These are phyloP conservation scores for Daldinia grandis DNA, from an alignment of 495 filamentous ascomycete genomes.

Conservation along the genomic window DNA sequence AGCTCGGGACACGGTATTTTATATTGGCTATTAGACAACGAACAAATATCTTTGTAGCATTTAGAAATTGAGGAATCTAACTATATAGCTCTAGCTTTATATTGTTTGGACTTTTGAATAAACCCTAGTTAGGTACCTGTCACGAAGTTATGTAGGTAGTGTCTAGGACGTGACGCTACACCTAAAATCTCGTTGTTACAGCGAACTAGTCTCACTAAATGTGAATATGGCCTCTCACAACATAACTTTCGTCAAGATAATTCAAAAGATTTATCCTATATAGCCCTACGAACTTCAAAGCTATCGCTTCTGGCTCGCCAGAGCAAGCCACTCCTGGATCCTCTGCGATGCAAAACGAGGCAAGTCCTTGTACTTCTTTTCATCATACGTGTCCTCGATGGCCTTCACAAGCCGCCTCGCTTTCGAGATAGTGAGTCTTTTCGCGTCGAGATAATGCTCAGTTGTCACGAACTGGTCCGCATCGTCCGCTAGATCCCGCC, in stretches of 20 bases:
- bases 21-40: not conserved
- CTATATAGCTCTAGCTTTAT: too few species aligned
- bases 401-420: conserved; percentile 39
- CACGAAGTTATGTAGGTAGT: too few species aligned
- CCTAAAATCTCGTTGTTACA: too few species aligned
- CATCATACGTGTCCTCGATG: conserved; percentile 48
- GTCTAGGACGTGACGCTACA: too few species aligned
- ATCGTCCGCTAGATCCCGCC: conserved; percentile 42
- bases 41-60: not conserved
- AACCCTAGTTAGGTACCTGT: too few species aligned
- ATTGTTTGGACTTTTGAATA: too few species aligned
- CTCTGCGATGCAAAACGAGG: conserved; percentile 39
- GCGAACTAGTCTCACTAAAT: too few species aligned
- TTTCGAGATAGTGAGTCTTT: conserved; percentile 40
- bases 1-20: not conserved
- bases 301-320: conserved; percentile 9
- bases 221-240: not conserved
- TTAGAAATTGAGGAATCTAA: too few species aligned
- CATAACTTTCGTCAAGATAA: not conserved
- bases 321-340: conserved; percentile 46
- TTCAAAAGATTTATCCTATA: not conserved
- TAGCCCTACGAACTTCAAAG: not conserved
- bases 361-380: conserved; percentile 43
- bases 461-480: conserved; percentile 42
- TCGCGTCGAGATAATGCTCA: conserved; percentile 37